Conservation (phyloP, 108 stramenopile species). For the Aurantiochytrium sp. region DNA sequence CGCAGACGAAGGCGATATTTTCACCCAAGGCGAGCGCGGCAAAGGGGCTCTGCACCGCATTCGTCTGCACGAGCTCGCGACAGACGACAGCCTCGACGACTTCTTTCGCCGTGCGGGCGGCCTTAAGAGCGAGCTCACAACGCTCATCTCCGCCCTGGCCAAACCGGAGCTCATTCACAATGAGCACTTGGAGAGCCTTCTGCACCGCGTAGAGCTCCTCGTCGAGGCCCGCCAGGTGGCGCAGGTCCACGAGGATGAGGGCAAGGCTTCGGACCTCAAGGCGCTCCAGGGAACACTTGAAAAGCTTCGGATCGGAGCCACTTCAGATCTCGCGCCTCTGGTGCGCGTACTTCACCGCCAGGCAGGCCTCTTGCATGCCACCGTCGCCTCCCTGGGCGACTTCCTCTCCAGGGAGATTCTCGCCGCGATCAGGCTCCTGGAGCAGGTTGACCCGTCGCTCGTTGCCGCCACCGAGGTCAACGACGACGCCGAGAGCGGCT, state of each 20-base stretch:
- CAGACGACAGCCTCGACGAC: neutral
- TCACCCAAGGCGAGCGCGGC: neutral
- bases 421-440: neutral
- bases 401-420: neutral
- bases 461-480: too few species aligned
- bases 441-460: neutral
- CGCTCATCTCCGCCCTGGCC: neutral
- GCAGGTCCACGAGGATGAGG: neutral
- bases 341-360: neutral
- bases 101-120: neutral
- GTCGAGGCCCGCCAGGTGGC: neutral
- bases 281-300: neutral
- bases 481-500: too few species aligned
- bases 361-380: neutral
- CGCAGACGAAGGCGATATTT: neutral
- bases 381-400: neutral
- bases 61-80: neutral
- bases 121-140: neutral
- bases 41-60: neutral
- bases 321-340: neutral
- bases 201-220: neutral
- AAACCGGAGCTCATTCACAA: slow-evolving; percentile 1
- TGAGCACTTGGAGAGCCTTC: neutral
- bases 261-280: neutral
- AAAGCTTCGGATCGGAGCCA: neutral